Percentiles rank a stretch among this genome's conserved stretches.
phyloP scores from a whole-genome alignment of 2,329 filamentous ascomycete genomes.

The Venturia effusa region DNA sequence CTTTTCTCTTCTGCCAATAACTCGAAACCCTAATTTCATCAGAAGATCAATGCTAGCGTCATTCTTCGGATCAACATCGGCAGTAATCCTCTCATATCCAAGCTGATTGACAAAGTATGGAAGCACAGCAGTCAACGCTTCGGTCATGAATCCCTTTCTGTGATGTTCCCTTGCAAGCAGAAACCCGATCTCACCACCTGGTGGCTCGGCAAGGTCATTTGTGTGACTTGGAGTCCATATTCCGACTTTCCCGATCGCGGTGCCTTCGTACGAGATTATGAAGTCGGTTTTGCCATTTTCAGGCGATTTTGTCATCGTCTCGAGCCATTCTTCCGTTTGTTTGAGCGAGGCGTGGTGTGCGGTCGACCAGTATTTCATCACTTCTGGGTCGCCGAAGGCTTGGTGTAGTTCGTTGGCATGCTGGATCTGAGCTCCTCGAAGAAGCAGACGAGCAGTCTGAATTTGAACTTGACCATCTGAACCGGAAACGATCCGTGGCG shows the following conservation, averaged over 20 bases:
- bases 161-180: slow-evolving; percentile 4
- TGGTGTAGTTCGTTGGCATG: not conserved
- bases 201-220: not conserved
- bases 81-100: not conserved
- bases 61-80: slow-evolving; percentile 11
- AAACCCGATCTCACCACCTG: slow-evolving; percentile 7
- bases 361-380: slow-evolving; percentile 10
- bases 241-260: slow-evolving; percentile 8
- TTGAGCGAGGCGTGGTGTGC: not conserved
- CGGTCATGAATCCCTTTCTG: slow-evolving; percentile 5
- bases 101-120: slow-evolving; percentile 5
- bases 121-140: slow-evolving; percentile 3
- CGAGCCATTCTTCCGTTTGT: slow-evolving; percentile 7
- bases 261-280: not conserved
- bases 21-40: slow-evolving; percentile 7
- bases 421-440: not conserved
- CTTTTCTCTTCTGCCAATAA: not conserved
- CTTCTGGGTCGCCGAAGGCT: not conserved
- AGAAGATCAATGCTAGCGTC: not conserved
- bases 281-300: slow-evolving; percentile 9
- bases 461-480: not conserved
- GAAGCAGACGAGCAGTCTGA: not conserved
- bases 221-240: not conserved
- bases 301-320: not conserved
- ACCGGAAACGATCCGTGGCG: not conserved